These are phyloP conservation scores for Sporothrix brunneoviolacea DNA, from an alignment of 2,329 filamentous ascomycete species.

Conservation along the genomic window DNA sequence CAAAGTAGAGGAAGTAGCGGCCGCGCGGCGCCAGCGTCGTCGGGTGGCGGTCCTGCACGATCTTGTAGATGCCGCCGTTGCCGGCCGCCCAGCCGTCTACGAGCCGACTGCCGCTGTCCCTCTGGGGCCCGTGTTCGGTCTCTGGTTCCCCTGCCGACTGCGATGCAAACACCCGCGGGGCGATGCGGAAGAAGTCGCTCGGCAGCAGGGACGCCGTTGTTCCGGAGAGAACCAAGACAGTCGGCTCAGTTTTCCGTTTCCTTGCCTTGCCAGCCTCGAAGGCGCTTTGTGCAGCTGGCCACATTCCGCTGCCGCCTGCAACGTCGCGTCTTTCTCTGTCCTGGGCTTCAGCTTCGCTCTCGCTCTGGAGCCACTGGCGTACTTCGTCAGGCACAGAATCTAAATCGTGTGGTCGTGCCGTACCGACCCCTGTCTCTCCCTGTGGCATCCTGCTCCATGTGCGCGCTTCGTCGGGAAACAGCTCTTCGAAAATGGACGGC, in stretches of 20 bases:
- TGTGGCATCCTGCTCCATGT: too few relatives aligned
- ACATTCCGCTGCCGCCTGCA: neutral
- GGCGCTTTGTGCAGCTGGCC: neutral
- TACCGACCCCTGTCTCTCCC: neutral
- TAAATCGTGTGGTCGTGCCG: neutral
- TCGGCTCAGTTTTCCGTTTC: slow-evolving; percentile 12
- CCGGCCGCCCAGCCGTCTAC: slow-evolving; percentile 60
- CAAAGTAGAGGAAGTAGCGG: slow-evolving; percentile 65
- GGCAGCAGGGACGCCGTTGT: slow-evolving; percentile 54
- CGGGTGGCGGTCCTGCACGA: slow-evolving; percentile 59
- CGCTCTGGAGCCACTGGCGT: slow-evolving; percentile 12
- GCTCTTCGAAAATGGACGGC: slow-evolving; percentile 16
- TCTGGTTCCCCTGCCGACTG: neutral
- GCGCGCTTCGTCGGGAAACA: slow-evolving; percentile 14
- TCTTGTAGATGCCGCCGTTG: slow-evolving; percentile 27
- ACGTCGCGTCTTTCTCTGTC: neutral
- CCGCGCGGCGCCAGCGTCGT: slow-evolving; percentile 56
- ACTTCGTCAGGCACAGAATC: slow-evolving; percentile 8
- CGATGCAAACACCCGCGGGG: slow-evolving; percentile 50
- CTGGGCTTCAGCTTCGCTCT: neutral
- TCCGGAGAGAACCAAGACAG: slow-evolving; percentile 49
- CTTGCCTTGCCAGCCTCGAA: neutral
- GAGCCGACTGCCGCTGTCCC: neutral
- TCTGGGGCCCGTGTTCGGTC: too few relatives aligned
- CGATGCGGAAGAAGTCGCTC: slow-evolving; percentile 64